Percentiles rank a stretch among this genome's conserved stretches.
Evolutionary conservation across 1,284 basidiomycete genomes (phyloP).

Genomic region (Trichosporon faecale): DNA sequence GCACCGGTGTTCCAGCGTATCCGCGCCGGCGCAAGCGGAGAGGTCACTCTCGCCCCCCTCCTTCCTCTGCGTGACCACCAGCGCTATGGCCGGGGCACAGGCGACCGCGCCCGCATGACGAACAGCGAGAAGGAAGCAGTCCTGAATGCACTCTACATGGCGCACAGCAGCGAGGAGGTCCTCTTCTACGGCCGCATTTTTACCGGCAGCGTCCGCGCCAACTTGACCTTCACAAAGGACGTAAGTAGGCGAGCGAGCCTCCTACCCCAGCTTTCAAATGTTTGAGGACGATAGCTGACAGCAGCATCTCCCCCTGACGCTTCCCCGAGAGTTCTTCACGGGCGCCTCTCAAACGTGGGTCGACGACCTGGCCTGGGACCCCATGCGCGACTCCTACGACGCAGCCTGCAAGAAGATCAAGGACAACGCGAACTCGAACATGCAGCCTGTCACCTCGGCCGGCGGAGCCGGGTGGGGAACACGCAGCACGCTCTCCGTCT

Average conservation of each 20-base stretch:
- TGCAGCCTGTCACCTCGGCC: neutral
- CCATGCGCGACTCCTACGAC: neutral
- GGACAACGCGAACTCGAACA: neutral
- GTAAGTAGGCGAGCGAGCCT: slow-evolving; percentile 22
- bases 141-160: slow-evolving; percentile 20
- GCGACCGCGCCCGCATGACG: slow-evolving; percentile 17
- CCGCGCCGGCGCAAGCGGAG: slow-evolving; percentile 5
- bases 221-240: slow-evolving; percentile 28
- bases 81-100: neutral
- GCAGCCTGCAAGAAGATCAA: neutral
- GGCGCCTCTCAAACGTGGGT: neutral
- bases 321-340: neutral
- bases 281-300: slow-evolving; percentile 9
- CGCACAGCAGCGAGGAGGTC: slow-evolving; percentile 25
- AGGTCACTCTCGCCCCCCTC: slow-evolving; percentile 16
- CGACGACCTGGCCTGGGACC: neutral
- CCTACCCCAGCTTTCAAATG: too few species aligned
- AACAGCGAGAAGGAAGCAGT: slow-evolving; percentile 23
- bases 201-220: slow-evolving; percentile 26
- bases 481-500: neutral
- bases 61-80: neutral
- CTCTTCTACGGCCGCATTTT: slow-evolving; percentile 40
- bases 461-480: neutral
- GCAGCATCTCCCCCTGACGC: neutral
- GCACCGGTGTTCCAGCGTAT: neutral